phyloP scores from a whole-genome alignment of 805 yeast species.

The Yarrowia hollandica region DNA sequence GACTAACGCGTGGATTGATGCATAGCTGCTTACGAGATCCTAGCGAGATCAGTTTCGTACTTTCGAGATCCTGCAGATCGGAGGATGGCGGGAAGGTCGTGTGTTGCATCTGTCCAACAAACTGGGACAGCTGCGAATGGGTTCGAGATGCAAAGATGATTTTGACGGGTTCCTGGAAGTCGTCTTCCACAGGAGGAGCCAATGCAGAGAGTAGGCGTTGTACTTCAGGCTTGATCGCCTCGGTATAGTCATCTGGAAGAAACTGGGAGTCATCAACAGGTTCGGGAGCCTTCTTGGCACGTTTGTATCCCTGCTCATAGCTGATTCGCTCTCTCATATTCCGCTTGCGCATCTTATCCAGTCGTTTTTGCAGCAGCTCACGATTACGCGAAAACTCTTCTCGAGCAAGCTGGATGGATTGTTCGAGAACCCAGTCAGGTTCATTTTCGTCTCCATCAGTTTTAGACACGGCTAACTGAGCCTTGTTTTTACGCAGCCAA shows the following conservation, averaged over 20 bases:
- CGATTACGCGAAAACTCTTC: constrained; percentile 33
- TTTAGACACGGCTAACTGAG: constrained; percentile 30
- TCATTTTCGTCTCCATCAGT: constrained; percentile 51
- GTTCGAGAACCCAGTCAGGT: constrained; percentile 66
- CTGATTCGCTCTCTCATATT: constrained; percentile 31
- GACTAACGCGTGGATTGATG: constrained; percentile 61
- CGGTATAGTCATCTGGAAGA: constrained; percentile 11
- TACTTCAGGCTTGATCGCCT: background rate
- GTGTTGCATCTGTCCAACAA: constrained; percentile 59
- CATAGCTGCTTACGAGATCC: constrained; percentile 88
- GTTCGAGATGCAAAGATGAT: constrained; percentile 81
- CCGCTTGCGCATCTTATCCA: constrained; percentile 31
- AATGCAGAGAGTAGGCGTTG: background rate
- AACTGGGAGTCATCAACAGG: constrained; percentile 46
- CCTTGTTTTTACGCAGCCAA: constrained; percentile 66
- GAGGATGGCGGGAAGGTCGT: constrained; percentile 11
- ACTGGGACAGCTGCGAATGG: constrained; percentile 83
- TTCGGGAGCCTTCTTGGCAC: constrained; percentile 32
- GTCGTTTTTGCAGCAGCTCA: constrained; percentile 36
- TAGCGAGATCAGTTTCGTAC: constrained; percentile 65
- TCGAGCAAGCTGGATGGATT: constrained; percentile 39
- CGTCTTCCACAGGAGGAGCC: constrained; percentile 30
- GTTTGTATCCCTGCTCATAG: constrained; percentile 25
- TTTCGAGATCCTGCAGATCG: constrained; percentile 49
- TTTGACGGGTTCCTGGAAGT: constrained; percentile 43